Base-by-base conservation (phyloP, 768 basidiomycete genomes). In the Termitomyces sp. region DNA sequence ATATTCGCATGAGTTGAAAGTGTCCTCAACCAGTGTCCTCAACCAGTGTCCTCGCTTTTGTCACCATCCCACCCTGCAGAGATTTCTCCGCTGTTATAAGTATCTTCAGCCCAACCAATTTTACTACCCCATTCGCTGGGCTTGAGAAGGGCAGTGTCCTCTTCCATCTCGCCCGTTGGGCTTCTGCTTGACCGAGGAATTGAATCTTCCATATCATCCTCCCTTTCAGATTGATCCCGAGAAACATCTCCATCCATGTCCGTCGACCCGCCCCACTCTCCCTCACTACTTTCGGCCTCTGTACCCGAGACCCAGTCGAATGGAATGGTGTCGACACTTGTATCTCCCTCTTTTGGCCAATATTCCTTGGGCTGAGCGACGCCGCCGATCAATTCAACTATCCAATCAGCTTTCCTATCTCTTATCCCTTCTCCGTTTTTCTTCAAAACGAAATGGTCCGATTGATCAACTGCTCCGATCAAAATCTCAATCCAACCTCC, bases 401-500 rank as follows among this genome's bases (percentile, higher is more conserved):
- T 72, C 81, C 81, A 82, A 54, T 66, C 70, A 28, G 60, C 67
- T 58, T 70, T 68, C 48, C 70, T 70, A 49, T 67, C 71, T 55
- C 64, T 69, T 13, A 67, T 65, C n/a, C 68, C 72, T 26, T 72
- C 72, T 14, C 70, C 69, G 5, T 74, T 74, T 46, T 70, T 70
- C 66, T 74, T 74, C 63, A 83, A 62, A 16, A 66, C 66, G 52
- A 83, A 65, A 49, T 73, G 70, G 2, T 74, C 68, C 32, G 77
- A 74, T 36, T 72, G 69, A 41, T 82, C 79, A 4, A 83, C 71
- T 0, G 82, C 81, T 38, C 75, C 71, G 0, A 83, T 67, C 28
- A 87, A 67, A 16, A 80, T 60, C 62, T 85, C 84, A n/a, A 86
- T 74, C 79, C 81, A 84, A 0, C 86, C 87, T 8, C 84, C 84